These are phyloP conservation scores for Posidonia australis DNA, from an alignment of 106 monocot species.

Conservation along the genomic window DNA sequence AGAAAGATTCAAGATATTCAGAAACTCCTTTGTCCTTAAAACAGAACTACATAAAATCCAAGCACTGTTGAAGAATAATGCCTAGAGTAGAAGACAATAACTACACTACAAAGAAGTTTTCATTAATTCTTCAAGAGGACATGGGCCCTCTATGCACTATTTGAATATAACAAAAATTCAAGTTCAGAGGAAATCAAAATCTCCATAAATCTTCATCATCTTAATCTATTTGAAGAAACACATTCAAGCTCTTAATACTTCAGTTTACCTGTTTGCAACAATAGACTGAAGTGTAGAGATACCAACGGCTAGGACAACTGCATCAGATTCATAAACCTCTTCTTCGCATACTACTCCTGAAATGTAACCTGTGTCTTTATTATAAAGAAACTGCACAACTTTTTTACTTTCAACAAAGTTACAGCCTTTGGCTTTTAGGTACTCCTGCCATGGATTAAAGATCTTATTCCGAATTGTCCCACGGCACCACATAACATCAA, in stretches of 20 bases:
- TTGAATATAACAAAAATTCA: too few species aligned
- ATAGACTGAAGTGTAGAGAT: conserved; percentile 46
- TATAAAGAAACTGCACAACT: conserved; percentile 28
- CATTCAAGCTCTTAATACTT: too few species aligned
- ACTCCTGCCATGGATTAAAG: conserved; percentile 46
- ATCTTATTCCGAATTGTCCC: conserved; percentile 47
- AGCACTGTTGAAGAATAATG: neutral
- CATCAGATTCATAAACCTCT: conserved; percentile 48
- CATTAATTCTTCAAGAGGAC: too few species aligned
- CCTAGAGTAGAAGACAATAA: too few species aligned
- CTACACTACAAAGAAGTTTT: too few species aligned
- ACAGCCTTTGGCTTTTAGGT: conserved; percentile 33
- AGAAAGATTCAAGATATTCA: conserved; percentile 42
- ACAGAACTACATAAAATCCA: conserved; percentile 32
- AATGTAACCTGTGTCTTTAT: conserved; percentile 36
- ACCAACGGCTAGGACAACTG: conserved; percentile 48
- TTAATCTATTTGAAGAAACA: too few species aligned
- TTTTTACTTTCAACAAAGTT: conserved; percentile 32
- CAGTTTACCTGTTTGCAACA: conserved; percentile 37
- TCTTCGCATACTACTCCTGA: conserved; percentile 43
- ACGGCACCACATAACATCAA: conserved; percentile 62
- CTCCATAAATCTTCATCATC: too few species aligned
- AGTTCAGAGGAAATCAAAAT: too few species aligned
- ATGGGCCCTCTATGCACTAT: too few species aligned
- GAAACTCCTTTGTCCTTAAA: conserved; percentile 48